These are phyloP conservation scores for Brassica rapa DNA, from an alignment of 345 rosid species.

Conservation along the genomic window DNA sequence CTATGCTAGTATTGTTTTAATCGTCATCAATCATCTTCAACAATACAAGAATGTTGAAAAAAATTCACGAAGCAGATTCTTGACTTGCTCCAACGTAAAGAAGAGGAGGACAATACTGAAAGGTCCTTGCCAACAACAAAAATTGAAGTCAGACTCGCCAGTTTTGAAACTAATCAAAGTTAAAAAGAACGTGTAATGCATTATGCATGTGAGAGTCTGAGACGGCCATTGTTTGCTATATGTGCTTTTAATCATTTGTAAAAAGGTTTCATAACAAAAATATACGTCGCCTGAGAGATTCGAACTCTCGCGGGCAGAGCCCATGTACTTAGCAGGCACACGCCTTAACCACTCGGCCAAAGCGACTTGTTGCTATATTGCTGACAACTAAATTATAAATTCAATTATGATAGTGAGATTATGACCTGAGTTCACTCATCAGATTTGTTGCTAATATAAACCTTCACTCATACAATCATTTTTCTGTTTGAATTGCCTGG, in stretches of 20 bases:
- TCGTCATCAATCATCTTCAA: conserved; percentile 9
- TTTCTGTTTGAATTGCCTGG: background rate
- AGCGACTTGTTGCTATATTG: background rate
- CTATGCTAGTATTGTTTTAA: background rate
- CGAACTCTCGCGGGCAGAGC: conserved; percentile 76
- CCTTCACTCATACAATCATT: background rate
- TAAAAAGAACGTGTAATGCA: background rate
- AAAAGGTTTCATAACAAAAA: background rate
- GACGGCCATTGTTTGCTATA: too few relatives aligned
- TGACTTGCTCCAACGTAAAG: conserved; percentile 73
- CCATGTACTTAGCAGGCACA: conserved; percentile 73
- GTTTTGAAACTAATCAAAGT: background rate
- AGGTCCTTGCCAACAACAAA: conserved; percentile 68
- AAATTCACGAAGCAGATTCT: conserved; percentile 55
- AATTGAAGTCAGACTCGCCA: conserved; percentile 2
- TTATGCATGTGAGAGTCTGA: too few relatives aligned
- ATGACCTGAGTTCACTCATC: background rate
- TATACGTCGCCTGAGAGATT: conserved; percentile 70
- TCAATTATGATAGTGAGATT: background rate
- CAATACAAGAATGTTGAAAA: conserved; percentile 14
- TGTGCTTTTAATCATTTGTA: background rate
- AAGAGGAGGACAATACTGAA: conserved; percentile 70
- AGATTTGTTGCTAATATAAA: background rate
- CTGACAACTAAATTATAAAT: too few relatives aligned
- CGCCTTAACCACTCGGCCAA: conserved; percentile 72